Conservation (phyloP, 1,139 yeast genomes). For the Yamadazyma dushanensis region DNA sequence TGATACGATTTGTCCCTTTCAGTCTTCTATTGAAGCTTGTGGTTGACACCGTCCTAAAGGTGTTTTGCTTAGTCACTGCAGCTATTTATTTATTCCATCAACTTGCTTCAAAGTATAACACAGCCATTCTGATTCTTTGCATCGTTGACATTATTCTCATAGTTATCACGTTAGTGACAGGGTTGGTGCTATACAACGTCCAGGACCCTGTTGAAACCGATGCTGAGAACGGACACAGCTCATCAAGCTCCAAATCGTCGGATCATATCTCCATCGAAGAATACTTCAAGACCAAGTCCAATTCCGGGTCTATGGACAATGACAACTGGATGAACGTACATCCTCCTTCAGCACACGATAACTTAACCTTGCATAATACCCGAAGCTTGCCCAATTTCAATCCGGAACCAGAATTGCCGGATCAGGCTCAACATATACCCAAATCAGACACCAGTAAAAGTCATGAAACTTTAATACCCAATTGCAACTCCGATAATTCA, state of each 20-base stretch:
- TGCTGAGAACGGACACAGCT: background rate
- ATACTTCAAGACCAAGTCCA: constrained; percentile 1
- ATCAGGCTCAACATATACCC: background rate
- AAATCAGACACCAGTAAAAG: constrained; percentile 6
- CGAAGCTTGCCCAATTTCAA: constrained; percentile 11
- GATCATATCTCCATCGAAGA: constrained; percentile 3
- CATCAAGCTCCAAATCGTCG: constrained; percentile 1
- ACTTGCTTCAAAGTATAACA: background rate
- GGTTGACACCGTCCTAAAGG: constrained; percentile 6
- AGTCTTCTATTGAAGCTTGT: constrained; percentile 5
- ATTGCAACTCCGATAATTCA: constrained; percentile 15
- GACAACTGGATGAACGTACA: constrained; percentile 17
- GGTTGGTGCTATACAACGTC: constrained; percentile 3
- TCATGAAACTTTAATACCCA: constrained; percentile 16
- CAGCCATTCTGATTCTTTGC: constrained; percentile 5
- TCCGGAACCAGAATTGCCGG: background rate
- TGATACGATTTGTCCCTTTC: constrained; percentile 11
- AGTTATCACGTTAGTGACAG: constrained; percentile 4
- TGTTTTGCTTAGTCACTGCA: constrained; percentile 6
- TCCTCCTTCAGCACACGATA: constrained; percentile 3
- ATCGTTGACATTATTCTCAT: constrained; percentile 5
- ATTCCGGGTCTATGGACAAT: constrained; percentile 7
- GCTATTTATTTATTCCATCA: constrained; percentile 7
- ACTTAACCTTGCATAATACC: background rate
- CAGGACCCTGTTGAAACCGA: background rate